Evolutionary conservation across 163 green algal species (phyloP).

Genomic region (Coccomyxa subellipsoidea): DNA sequence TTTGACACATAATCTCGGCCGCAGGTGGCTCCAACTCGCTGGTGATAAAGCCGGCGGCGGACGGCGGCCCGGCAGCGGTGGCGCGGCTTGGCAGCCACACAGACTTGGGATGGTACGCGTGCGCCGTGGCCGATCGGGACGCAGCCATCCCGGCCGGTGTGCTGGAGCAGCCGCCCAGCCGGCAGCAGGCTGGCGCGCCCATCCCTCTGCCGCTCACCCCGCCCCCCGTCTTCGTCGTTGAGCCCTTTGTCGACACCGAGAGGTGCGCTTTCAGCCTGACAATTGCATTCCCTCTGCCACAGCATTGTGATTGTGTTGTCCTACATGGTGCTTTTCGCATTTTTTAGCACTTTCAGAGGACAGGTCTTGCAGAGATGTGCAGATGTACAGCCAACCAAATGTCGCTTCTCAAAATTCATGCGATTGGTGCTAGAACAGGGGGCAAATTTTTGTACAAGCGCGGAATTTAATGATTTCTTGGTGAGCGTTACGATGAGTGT

Average conservation of each 20-base stretch:
- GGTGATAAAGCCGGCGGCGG: conserved; percentile 47
- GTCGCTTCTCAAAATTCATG: too few relatives aligned
- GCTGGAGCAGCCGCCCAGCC: conserved; percentile 20
- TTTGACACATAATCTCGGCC: too few relatives aligned
- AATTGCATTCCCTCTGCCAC: too few relatives aligned
- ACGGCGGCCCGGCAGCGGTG: conserved; percentile 50
- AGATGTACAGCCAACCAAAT: too few relatives aligned
- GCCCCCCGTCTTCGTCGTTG: conserved; percentile 32
- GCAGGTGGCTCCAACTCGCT: conserved; percentile 17
- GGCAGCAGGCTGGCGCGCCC: background rate
- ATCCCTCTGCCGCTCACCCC: conserved; percentile 38
- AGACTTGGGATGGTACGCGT: conserved; percentile 36
- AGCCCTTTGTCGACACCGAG: conserved; percentile 52
- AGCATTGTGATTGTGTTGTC: too few relatives aligned
- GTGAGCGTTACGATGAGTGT: too few relatives aligned
- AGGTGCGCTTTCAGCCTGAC: background rate
- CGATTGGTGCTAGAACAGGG: too few relatives aligned
- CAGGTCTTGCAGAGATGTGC: too few relatives aligned
- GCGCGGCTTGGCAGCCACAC: conserved; percentile 22
- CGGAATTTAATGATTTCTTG: too few relatives aligned
- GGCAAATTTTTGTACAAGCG: too few relatives aligned
- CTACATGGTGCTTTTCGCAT: too few relatives aligned
- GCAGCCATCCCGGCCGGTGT: conserved; percentile 22
- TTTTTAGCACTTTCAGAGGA: too few relatives aligned
- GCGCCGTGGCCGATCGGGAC: conserved; percentile 10